A percentile compares a stretch with the other conserved stretches of the same genome.
Conservation (phyloP, 768 basidiomycete species). For the Pulveroboletus sp. region DNA sequence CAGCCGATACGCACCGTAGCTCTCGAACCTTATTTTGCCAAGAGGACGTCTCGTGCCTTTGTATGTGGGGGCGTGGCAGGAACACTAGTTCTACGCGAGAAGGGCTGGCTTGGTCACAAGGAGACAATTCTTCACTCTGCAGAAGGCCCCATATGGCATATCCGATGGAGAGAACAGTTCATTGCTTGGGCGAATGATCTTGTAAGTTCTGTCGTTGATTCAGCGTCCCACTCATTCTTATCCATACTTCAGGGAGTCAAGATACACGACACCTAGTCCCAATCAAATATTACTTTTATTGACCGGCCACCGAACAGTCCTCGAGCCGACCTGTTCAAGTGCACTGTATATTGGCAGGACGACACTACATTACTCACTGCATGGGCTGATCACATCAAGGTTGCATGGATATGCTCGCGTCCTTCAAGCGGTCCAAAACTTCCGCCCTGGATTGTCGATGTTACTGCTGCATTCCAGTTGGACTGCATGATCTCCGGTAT, state of each 20-base stretch:
- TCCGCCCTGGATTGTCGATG: constrained; percentile 73
- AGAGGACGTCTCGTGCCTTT: constrained; percentile 71
- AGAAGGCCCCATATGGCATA: constrained; percentile 94
- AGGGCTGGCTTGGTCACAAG: constrained; percentile 95
- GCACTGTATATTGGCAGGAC: constrained; percentile 89
- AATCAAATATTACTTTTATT: constrained; percentile 79
- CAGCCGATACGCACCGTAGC: constrained; percentile 89
- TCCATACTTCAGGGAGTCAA: constrained; percentile 73
- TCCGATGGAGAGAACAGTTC: constrained; percentile 79
- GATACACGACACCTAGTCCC: constrained; percentile 81
- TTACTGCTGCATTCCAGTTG: constrained; percentile 87
- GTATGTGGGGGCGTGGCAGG: constrained; percentile 94
- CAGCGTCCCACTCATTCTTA: not conserved
- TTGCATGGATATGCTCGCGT: constrained; percentile 74
- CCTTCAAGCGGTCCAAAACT: constrained; percentile 46
- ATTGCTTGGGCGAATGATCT: constrained; percentile 97
- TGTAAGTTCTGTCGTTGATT: constrained; percentile 42
- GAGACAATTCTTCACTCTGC: constrained; percentile 78
- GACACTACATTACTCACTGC: constrained; percentile 86
- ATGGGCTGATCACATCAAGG: constrained; percentile 93
- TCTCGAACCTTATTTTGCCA: constrained; percentile 87
- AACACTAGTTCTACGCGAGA: constrained; percentile 82
- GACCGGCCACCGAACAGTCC: constrained; percentile 82
- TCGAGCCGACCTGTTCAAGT: constrained; percentile 93
- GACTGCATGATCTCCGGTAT: constrained; percentile 96